Conservation (phyloP, 371 early-diverging fungal genomes). For the Dichotomocladium elegans region DNA sequence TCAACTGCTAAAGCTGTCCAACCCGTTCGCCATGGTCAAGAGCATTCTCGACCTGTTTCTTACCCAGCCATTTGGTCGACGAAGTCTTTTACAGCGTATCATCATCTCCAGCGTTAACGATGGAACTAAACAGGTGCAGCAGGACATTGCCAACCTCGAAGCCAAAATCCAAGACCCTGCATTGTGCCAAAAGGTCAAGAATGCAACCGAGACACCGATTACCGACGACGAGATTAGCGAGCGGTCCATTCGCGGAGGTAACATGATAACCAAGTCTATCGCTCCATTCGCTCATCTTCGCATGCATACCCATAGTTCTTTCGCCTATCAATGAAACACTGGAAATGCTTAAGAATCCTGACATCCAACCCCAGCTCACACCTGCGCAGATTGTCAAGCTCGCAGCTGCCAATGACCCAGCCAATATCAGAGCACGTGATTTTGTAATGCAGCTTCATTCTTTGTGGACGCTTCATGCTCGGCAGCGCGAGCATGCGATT, state of each 20-base stretch:
- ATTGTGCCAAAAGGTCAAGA: slow-evolving; percentile 46
- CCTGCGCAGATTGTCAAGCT: slow-evolving; percentile 30
- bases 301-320: neutral
- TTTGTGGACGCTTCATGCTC: slow-evolving; percentile 41
- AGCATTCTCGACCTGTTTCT: slow-evolving; percentile 56
- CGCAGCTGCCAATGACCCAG: slow-evolving; percentile 6
- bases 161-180: slow-evolving; percentile 29
- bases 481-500: slow-evolving; percentile 49
- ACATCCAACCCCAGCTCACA: slow-evolving; percentile 35
- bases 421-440: slow-evolving; percentile 9
- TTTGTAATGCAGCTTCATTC: slow-evolving; percentile 34
- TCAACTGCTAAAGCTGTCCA: slow-evolving; percentile 51
- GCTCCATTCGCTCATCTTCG: neutral
- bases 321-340: slow-evolving; percentile 18
- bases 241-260: neutral
- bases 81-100: slow-evolving; percentile 56
- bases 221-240: slow-evolving; percentile 5
- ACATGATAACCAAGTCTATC: slow-evolving; percentile 5
- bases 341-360: slow-evolving; percentile 32
- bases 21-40: slow-evolving; percentile 57
- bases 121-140: slow-evolving; percentile 39
- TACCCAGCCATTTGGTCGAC: slow-evolving; percentile 55
- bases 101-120: slow-evolving; percentile 47
- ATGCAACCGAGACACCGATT: slow-evolving; percentile 42
- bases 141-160: slow-evolving; percentile 43